Base-by-base conservation (phyloP, 352 stramenopile species). In the Pythium coloratum region DNA sequence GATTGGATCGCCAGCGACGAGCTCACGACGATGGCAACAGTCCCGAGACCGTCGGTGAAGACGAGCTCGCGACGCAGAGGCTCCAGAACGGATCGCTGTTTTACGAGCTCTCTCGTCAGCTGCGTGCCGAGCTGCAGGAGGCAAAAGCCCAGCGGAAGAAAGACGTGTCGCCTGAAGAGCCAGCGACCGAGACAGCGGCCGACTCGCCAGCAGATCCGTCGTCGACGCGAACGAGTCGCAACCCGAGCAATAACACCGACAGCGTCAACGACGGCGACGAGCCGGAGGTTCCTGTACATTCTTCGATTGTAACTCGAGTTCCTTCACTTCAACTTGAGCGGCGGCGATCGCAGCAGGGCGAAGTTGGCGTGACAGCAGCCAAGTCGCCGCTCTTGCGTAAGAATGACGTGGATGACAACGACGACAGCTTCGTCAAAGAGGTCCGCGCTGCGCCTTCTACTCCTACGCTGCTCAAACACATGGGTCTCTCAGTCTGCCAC, bases 371-470 rank as follows among this genome's bases (percentile, higher is more conserved):
- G 7, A n/a, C 36, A 1, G 28, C 49, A 1, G 18, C 59, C 40
- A 59, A 62, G 26, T 69, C 56, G 8, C 59, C 44, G 4, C 62
- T n/a, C 13, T 42, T 36, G 7, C n/a, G 10, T 28, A 30, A 20
- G 16, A 38, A 51, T 0, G 57, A 61, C 7, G 49, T 62, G 12
- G 28, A 70, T 16, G 38, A 44, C 38, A 18, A 18, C 3, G 68
- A 81, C 2, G 55, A 77, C n/a, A 64, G 72, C 49, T 70, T 84
- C 1, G 63, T 84, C 26, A 84, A 82, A 79, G 77, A 84, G 77
- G 77, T 84, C 59, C 50, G 72, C 44, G 62, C 59, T 36, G 61
- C 59, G 13, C 46, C 55, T 20, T 55, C 62, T 20, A 72, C 70
- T 46, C 63, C 62, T 63, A 55, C 49, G 8, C 62, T 72, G 26